phyloP scores from a whole-genome alignment of 371 early-diverging fungal genomes.

The Gilbertella persicaria region DNA sequence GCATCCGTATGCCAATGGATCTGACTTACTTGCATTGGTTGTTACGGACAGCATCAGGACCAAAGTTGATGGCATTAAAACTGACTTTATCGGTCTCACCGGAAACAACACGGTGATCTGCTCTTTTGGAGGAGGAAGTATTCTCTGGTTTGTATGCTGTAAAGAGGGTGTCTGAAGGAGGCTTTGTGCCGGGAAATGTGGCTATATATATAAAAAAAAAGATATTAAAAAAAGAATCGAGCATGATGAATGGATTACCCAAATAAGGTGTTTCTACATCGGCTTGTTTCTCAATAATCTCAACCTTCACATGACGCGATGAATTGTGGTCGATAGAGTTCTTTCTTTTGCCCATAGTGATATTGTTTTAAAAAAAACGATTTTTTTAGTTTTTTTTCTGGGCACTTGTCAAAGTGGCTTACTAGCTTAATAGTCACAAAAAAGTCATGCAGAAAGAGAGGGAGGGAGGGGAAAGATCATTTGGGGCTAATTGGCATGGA shows the following conservation, averaged over 20 bases:
- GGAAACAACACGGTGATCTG: constrained; percentile 47
- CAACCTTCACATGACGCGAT: constrained; percentile 25
- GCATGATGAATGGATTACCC: constrained; percentile 22
- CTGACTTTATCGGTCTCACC: constrained; percentile 77
- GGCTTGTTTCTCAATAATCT: constrained; percentile 13
- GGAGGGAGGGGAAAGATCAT: too few species aligned
- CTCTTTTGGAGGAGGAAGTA: constrained; percentile 16
- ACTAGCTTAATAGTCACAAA: too few species aligned
- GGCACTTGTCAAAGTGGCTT: too few species aligned
- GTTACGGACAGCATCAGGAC: constrained; percentile 47
- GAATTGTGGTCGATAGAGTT: constrained; percentile 11
- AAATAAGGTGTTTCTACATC: constrained; percentile 35
- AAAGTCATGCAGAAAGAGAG: too few species aligned
- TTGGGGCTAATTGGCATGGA: too few species aligned
- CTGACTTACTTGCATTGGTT: constrained; percentile 54
- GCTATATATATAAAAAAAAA: constrained; percentile 16
- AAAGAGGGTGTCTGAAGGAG: constrained; percentile 33
- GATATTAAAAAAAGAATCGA: neutral
- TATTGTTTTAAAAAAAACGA: neutral
- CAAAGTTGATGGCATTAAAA: constrained; percentile 71
- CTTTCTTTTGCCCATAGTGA: constrained; percentile 31
- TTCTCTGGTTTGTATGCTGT: constrained; percentile 28
- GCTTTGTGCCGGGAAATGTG: constrained; percentile 47
- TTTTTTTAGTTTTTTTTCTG: too few species aligned
- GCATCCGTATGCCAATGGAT: neutral